Conservation (phyloP, 108 stramenopile genomes). For the Conticribra guillardii region DNA sequence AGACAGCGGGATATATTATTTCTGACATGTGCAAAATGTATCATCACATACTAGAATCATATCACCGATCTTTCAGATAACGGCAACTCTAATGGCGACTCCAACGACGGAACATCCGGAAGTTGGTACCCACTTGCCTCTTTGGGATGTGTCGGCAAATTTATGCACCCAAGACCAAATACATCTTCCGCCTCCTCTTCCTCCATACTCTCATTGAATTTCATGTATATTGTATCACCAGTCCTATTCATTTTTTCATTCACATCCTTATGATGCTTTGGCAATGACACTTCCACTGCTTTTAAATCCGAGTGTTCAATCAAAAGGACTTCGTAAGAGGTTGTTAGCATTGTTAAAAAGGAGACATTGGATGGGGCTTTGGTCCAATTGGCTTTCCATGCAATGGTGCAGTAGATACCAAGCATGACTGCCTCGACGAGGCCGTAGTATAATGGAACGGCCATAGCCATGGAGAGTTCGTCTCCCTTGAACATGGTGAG, state of each 20-base stretch:
- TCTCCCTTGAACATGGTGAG: constrained; percentile 77
- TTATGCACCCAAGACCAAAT: constrained; percentile 12
- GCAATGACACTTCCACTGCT: constrained; percentile 46
- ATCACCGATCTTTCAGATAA: background rate
- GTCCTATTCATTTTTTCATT: constrained; percentile 35
- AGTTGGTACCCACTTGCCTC: constrained; percentile 39
- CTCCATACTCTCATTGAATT: constrained; percentile 33
- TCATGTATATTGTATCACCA: constrained; percentile 43
- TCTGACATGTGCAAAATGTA: background rate
- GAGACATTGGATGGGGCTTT: constrained; percentile 75
- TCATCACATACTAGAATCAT: background rate
- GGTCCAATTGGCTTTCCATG: constrained; percentile 82
- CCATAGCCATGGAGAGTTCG: constrained; percentile 69
- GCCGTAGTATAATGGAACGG: constrained; percentile 84
- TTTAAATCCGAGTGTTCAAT: constrained; percentile 45
- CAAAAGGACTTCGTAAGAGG: constrained; percentile 46
- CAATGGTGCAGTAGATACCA: constrained; percentile 67
- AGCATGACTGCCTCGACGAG: constrained; percentile 71
- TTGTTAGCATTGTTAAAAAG: constrained; percentile 46
- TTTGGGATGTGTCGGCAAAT: constrained; percentile 36
- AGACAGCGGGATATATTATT: background rate
- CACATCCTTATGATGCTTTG: constrained; percentile 39
- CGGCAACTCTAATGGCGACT: background rate
- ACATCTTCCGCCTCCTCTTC: constrained; percentile 25
- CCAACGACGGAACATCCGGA: constrained; percentile 6